A percentile compares a stretch with the other conserved stretches of the same genome.
Evolutionary conservation across 345 rosid species (phyloP).

Genomic region (Arabis hirsuta): DNA sequence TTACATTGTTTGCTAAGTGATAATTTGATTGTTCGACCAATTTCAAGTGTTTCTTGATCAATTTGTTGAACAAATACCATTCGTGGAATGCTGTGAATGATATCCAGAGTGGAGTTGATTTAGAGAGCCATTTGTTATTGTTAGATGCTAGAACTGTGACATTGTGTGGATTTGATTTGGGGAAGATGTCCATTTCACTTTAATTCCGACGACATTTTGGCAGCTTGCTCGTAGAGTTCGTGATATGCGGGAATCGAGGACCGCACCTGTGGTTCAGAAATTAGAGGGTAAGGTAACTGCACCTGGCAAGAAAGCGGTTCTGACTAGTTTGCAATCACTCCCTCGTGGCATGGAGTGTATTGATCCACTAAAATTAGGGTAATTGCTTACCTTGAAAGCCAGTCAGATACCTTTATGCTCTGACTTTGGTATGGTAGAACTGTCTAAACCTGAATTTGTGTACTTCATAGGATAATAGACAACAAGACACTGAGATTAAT

Average conservation of each 20-base stretch:
- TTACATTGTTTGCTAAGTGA: not conserved
- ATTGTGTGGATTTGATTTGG: conserved; percentile 5
- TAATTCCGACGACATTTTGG: conserved; percentile 26
- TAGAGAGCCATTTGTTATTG: conserved; percentile 25
- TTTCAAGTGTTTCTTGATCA: not conserved
- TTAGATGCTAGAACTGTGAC: conserved; percentile 3
- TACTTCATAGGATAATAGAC: conserved; percentile 76
- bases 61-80: not conserved
- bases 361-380: conserved; percentile 97
- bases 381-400: conserved; percentile 34
- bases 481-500: conserved; percentile 83
- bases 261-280: conserved; percentile 78
- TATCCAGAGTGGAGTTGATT: not conserved
- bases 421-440: not conserved
- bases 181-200: not conserved
- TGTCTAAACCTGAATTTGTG: conserved; percentile 29
- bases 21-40: conserved; percentile 5
- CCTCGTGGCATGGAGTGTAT: conserved; percentile 98
- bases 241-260: conserved; percentile 90
- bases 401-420: conserved; percentile 1
- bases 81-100: not conserved
- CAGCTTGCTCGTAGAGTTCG: conserved; percentile 96
- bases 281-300: conserved; percentile 63
- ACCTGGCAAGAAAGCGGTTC: conserved; percentile 50
- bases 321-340: conserved; percentile 71